Evolutionary conservation across 2,329 filamentous ascomycete genomes (phyloP), one percentile per base, ranked within the genome.

Genomic region (Ustulina deusta): DNA sequence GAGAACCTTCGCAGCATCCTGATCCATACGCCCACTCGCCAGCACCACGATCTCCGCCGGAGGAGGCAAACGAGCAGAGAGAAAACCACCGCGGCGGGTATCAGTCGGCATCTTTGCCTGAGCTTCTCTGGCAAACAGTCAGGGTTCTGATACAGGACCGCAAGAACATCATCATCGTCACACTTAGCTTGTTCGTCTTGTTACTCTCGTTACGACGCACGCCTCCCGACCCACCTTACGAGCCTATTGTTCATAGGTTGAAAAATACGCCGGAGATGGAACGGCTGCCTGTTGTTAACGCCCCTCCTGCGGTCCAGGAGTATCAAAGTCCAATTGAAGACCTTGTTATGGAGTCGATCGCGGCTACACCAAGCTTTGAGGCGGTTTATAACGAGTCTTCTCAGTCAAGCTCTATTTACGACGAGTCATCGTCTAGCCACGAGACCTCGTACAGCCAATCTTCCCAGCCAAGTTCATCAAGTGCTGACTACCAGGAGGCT

Each of bases 111-210:
- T 85, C 85, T 1, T 80, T 90, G 11, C 79, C 82, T 0, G 84
- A 88, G 67, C 79, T 90, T 9, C 73, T 90, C 0, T 72, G 87
- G 9, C 85, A 87, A 69, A 86, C 87, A 0, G 79, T 81, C 58
- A 82, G 83, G 36, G 84, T 90, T 7, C 76, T 87, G 20, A 73
- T 90, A 72, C 82, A 84, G 54, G 88, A 90, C 71, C 82, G 82
- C 65, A 89, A 86, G 79, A 90, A 90, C 63, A 75, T 90, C 10
- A 78, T 83, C n/a, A 90, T 90, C 29, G 79, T 82, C 5, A 73
- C 86, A 0, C 78, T 91, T 58, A 83, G 85, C 62, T 65, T 86
- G 1, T 74, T 90, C n/a, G 82, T 89, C 1, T 71, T 89, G 15
- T 63, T 87, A 32, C 79, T 90, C 10, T 84, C 86, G 1, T 59